Evolutionary conservation across 1,139 yeast species (phyloP), one percentile per base, ranked within the genome.

Genomic region (Trichomonascaceae sp.): DNA sequence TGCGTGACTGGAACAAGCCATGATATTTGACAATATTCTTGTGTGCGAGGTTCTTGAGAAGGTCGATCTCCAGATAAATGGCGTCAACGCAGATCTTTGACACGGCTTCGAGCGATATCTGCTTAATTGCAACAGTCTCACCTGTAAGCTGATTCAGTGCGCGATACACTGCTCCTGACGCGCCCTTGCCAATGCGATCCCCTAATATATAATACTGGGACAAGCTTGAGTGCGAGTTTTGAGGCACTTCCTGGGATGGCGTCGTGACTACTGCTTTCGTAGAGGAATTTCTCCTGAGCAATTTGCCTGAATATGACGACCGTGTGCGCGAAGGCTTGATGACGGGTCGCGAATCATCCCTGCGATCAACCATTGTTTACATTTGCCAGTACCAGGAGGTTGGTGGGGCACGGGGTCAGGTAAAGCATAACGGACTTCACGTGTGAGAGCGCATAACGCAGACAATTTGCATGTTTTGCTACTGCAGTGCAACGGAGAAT

Each of bases 1-100:
- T 64, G 2, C 71, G 63, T 18, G 78, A 77, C 48, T 80, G 76
- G 36, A 82, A 79, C 52, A 81, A 85, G 2, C 96, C 95, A 44
- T 77, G 89, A 48, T 87, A 82, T 47, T 81, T 81, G 35, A 89
- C 95, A 37, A 89, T 85, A 48, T 89, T 82, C 4, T 74, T 73
- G 52, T 89, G 95, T n/a, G 84, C 77, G 73, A 85, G 76, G 34
- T 69, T 64, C 40, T 71, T 74, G 34, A 65, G 50, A 15, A 72
- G 54, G 40, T 73, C 73, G 54, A 63, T 70, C 61, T 60, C 65
- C 37, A 50, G 47, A 60, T 49, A 54, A 31, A 61, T 50, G 15
- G 56, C 47, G 27, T 57, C 57, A n/a, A 63, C 42, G 23, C 54
- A 64, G 9, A 49, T 35, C 26, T 50, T 45, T 3, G 54, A 44